Evolutionary conservation across 2,329 filamentous ascomycete genomes (phyloP).

Genomic region (Helotiales sp.): DNA sequence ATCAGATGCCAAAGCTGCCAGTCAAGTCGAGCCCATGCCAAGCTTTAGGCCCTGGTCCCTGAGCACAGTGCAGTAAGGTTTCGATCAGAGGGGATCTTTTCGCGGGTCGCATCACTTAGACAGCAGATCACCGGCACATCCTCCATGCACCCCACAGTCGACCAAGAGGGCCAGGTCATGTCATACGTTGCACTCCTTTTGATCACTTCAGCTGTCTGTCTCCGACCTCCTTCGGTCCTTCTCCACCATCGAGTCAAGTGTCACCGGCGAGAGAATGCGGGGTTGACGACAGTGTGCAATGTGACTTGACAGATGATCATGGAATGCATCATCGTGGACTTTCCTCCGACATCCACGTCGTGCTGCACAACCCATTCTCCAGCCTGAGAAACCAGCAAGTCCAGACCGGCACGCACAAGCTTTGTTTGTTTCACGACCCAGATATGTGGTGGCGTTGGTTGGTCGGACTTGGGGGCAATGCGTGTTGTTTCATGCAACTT

Average conservation of each 20-base stretch:
- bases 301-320: too few relatives aligned
- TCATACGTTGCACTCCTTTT: conserved; percentile 15
- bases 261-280: not conserved
- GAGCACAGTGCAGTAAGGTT: too few relatives aligned
- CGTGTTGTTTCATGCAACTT: conserved; percentile 15
- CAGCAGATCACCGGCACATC: not conserved
- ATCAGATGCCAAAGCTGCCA: not conserved
- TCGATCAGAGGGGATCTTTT: too few relatives aligned
- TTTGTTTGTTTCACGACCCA: conserved; percentile 2
- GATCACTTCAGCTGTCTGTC: too few relatives aligned
- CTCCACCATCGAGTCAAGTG: conserved; percentile 3
- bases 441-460: conserved; percentile 15
- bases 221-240: conserved; percentile 11
- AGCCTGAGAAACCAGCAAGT: not conserved
- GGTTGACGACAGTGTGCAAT: not conserved
- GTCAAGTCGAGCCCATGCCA: too few relatives aligned
- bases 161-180: conserved; percentile 4
- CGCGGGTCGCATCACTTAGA: too few relatives aligned
- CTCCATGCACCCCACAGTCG: conserved; percentile 1
- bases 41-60: too few relatives aligned
- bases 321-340: conserved; percentile 12
- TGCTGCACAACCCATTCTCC: not conserved
- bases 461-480: not conserved
- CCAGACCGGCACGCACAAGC: conserved; percentile 6
- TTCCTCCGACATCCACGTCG: conserved; percentile 3